Evolutionary conservation across 2,329 filamentous ascomycete species (phyloP), one percentile per base, ranked within the genome.

Genomic region (Coniochaeta sp.): DNA sequence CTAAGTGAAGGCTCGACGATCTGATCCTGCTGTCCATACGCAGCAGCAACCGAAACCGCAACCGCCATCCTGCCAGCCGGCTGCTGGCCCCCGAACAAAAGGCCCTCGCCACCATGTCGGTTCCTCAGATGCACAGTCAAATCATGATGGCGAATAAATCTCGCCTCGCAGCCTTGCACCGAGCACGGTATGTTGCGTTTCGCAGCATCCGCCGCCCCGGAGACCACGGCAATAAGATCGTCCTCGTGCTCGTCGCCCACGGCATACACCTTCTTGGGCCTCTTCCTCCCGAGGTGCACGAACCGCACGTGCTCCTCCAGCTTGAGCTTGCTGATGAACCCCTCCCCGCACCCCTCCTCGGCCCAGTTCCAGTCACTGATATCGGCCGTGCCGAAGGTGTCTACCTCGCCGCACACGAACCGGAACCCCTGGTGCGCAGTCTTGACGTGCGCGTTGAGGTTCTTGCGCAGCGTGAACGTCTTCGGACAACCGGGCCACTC

Each of bases 241-340:
- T 62, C 43, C 1, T 65, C 60, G 11, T 66, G 43, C 47, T 17
- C 57, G 58, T 61, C 33, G 60, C 60, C 14, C 58, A 54, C 36
- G 57, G 50, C 22, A 38, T 66, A 64, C 22, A 64, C 52, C 58
- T 67, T 69, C 4, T 62, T 61, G 9, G 79, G 79, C 14, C 82
- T 77, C 60, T 78, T 74, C 17, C 74, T 68, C n/a, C 87, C 85
- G 28, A 96, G 77, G 71, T 98, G 93, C 24, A 90, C 83, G 56
- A 89, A 91, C 22, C 90, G 87, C 52, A 97, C 81, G 70, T 98
- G 93, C 65, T 95, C 89, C 71, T 93, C 89, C 0, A 97, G 81
- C 33, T 86, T 86, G 19, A 85, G 82, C 72, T 96, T 96, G 63
- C 88, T 89, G 61, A 84, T 83, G 68, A 96, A 95, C 38, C 82